These are phyloP conservation scores for Backusella luteola DNA, from an alignment of 192 early-diverging fungal genomes.

Conservation along the genomic window DNA sequence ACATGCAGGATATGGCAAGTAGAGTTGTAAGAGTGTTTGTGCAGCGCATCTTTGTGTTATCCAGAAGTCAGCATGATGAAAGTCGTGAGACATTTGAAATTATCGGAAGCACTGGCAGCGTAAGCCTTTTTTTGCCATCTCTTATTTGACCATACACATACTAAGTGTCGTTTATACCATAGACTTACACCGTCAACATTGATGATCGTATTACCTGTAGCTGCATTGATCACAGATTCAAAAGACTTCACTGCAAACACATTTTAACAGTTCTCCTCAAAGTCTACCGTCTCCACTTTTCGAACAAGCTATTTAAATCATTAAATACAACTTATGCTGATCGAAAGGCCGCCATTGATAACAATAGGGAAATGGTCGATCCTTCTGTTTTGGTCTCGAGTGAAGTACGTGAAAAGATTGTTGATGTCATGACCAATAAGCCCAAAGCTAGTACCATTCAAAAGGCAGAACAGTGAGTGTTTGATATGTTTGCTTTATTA, in stretches of 20 bases:
- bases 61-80: not conserved
- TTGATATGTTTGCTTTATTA: not conserved
- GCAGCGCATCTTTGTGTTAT: conserved; percentile 19
- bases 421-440: not conserved
- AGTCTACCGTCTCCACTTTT: conserved; percentile 16
- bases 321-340: not conserved
- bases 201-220: not conserved
- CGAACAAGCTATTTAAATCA: not conserved
- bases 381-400: not conserved
- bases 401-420: not conserved
- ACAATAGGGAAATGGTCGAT: not conserved
- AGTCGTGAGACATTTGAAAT: conserved; percentile 3
- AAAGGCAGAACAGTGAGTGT: not conserved
- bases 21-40: not conserved
- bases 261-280: conserved; percentile 19
- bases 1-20: not conserved
- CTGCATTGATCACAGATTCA: conserved; percentile 6
- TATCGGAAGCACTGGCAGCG: conserved; percentile 22
- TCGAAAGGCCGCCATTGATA: not conserved
- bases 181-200: conserved; percentile 21
- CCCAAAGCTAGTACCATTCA: not conserved
- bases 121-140: not conserved
- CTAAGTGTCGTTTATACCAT: not conserved
- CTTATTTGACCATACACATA: not conserved
- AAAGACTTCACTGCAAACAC: conserved; percentile 23